Percentiles rank a stretch among this genome's conserved stretches.
Conservation (phyloP, 2,329 filamentous ascomycete species). For the Aspergillus latus region DNA sequence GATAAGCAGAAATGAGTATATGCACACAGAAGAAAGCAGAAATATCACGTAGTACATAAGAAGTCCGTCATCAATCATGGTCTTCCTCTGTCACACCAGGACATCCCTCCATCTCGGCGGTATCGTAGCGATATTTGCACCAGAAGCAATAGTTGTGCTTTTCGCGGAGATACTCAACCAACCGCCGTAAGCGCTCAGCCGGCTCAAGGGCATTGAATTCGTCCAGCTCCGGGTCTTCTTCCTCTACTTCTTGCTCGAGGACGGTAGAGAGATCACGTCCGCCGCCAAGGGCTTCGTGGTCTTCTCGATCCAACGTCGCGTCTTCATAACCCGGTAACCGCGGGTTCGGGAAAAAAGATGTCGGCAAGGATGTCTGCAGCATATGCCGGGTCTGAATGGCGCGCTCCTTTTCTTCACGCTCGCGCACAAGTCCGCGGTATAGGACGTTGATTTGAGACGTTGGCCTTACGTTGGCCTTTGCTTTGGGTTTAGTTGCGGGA, state of each 20-base stretch:
- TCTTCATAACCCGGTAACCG: slow-evolving; percentile 67
- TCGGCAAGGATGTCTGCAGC: slow-evolving; percentile 34
- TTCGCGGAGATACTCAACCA: slow-evolving; percentile 69
- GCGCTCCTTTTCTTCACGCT: slow-evolving; percentile 62
- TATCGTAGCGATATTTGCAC: slow-evolving; percentile 81
- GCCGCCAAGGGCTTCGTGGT: slow-evolving; percentile 67
- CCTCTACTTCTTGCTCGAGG: slow-evolving; percentile 59
- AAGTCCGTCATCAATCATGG: slow-evolving; percentile 53
- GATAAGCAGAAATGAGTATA: not conserved
- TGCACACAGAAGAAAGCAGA: slow-evolving; percentile 6
- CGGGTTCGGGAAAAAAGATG: slow-evolving; percentile 36
- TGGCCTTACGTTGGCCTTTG: slow-evolving; percentile 42
- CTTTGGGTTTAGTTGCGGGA: slow-evolving; percentile 9
- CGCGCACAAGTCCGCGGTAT: slow-evolving; percentile 72
- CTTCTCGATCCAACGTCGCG: slow-evolving; percentile 68
- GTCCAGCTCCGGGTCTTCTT: slow-evolving; percentile 77
- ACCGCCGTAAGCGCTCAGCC: slow-evolving; percentile 63
- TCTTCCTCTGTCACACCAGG: slow-evolving; percentile 86
- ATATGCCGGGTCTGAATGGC: slow-evolving; percentile 32
- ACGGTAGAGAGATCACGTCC: slow-evolving; percentile 43
- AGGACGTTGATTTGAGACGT: slow-evolving; percentile 72
- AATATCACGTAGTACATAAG: not conserved
- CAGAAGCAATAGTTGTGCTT: slow-evolving; percentile 87
- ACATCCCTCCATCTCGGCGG: slow-evolving; percentile 75
- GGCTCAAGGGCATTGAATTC: slow-evolving; percentile 71